Base-by-base conservation (phyloP, 306 rosid species). In the Amphicarpaea edgeworthii region DNA sequence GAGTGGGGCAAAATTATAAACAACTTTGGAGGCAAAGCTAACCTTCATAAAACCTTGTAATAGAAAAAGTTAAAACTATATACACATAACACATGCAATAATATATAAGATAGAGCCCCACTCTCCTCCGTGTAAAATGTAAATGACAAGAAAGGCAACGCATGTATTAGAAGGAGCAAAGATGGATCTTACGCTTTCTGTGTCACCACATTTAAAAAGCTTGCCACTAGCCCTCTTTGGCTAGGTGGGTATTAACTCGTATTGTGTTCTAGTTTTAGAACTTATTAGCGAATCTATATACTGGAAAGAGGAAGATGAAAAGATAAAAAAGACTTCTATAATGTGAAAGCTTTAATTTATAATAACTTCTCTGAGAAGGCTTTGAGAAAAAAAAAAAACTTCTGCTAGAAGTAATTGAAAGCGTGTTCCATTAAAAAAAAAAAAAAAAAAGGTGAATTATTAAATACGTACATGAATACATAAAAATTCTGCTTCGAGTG, bases 101-200 rank as follows among this genome's bases (percentile, higher is more conserved):
- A n/a, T n/a, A n/a, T n/a, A n/a, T n/a, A n/a, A n/a, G n/a, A n/a
- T n/a, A n/a, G n/a, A n/a, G n/a, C n/a, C n/a, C n/a, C n/a, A n/a
- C n/a, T 57, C 19, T 12, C 28, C 14, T 55, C 2, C 37, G 19
- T 58, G 30, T 58, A 58, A n/a, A n/a, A n/a, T n/a, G n/a, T n/a
- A n/a, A 14, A 12, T 7, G 41, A 26, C 12, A 15, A 14, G 19
- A 58, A 58, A 32, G 9, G 34, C 34, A 58, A 58, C 40, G 8
- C 37, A 55, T 23, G 12, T 28, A 30, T 30, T 30, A 5, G 7
- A 30, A 30, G 5, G 6, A 30, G 37, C 37, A 30, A 30, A 30
- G 37, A 5, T 46, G 79, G 79, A 75, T 75, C 53, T 38, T 65
- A n/a, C 3, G 6, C 80, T 64, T 51, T 76, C 10, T 38, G 32